These are phyloP conservation scores for Tylopilus felleus DNA, from an alignment of 768 basidiomycete species.

Conservation along the genomic window DNA sequence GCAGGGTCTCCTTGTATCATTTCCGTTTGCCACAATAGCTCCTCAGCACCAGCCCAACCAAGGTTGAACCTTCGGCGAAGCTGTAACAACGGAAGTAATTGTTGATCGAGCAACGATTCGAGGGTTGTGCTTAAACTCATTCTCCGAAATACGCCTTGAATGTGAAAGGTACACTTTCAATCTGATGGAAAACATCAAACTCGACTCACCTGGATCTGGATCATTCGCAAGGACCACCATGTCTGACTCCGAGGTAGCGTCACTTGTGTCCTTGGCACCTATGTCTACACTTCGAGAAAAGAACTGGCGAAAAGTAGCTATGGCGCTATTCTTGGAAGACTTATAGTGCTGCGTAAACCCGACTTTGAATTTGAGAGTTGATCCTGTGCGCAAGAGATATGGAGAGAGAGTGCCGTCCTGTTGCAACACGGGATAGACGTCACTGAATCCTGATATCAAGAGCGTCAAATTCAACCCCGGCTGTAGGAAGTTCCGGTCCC, in stretches of 20 bases:
- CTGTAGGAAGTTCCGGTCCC: constrained; percentile 64
- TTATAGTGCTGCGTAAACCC: constrained; percentile 62
- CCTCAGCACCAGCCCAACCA: constrained; percentile 71
- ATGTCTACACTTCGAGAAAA: constrained; percentile 33
- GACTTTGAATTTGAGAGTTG: constrained; percentile 51
- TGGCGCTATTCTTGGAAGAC: constrained; percentile 48
- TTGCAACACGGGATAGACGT: constrained; percentile 51
- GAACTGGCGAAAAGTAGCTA: constrained; percentile 48
- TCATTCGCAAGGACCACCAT: background rate
- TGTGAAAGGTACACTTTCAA: constrained; percentile 31
- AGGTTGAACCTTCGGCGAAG: constrained; percentile 49
- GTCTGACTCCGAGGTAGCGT: background rate
- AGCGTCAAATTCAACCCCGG: constrained; percentile 57
- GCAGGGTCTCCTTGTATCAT: constrained; percentile 40
- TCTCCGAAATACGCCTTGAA: constrained; percentile 45
- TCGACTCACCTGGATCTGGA: background rate
- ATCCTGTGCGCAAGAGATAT: constrained; percentile 34
- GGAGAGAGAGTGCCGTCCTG: constrained; percentile 40
- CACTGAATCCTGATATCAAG: constrained; percentile 56
- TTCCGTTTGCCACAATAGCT: constrained; percentile 45
- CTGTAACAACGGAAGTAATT: constrained; percentile 51
- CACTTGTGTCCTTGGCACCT: constrained; percentile 25
- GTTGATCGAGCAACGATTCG: constrained; percentile 56
- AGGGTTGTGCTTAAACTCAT: constrained; percentile 65
- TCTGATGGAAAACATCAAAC: background rate